These are phyloP conservation scores for Smallanthus sonchifolius DNA, from an alignment of 129 eudicot species.

Conservation along the genomic window DNA sequence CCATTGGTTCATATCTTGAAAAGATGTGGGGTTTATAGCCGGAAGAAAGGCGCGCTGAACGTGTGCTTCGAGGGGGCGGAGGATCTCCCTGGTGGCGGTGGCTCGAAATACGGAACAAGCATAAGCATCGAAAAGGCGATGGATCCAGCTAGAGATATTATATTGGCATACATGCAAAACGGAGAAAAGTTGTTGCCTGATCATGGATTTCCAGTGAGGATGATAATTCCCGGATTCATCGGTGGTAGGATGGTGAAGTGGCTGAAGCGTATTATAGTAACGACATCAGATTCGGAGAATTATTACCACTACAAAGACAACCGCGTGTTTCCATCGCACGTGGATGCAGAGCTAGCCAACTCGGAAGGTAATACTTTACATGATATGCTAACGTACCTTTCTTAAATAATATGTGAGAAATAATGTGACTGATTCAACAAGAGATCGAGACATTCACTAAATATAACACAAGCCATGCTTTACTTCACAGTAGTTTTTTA, in stretches of 20 bases:
- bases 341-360: slow-evolving; percentile 89
- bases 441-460: too few species aligned
- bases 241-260: slow-evolving; percentile 99
- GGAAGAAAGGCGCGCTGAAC: slow-evolving; percentile 59
- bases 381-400: too few species aligned
- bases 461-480: too few species aligned
- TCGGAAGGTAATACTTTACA: slow-evolving; percentile 57
- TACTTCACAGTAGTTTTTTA: too few species aligned
- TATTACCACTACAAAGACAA: slow-evolving; percentile 85
- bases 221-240: slow-evolving; percentile 85
- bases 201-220: slow-evolving; percentile 86
- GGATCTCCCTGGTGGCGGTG: slow-evolving; percentile 92
- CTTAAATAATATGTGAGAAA: too few species aligned
- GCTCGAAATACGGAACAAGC: slow-evolving; percentile 87
- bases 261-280: slow-evolving; percentile 73
- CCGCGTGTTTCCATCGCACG: slow-evolving; percentile 87
- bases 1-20: slow-evolving; percentile 60
- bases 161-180: slow-evolving; percentile 89
- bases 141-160: slow-evolving; percentile 78
- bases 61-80: slow-evolving; percentile 95
- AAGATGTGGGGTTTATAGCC: slow-evolving; percentile 57
- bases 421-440: too few species aligned
- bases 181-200: slow-evolving; percentile 68
- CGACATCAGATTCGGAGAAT: slow-evolving; percentile 63
- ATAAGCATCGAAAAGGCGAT: slow-evolving; percentile 60